Evolutionary conservation across 306 rosid species (phyloP).

Genomic region (Quercus variabilis): DNA sequence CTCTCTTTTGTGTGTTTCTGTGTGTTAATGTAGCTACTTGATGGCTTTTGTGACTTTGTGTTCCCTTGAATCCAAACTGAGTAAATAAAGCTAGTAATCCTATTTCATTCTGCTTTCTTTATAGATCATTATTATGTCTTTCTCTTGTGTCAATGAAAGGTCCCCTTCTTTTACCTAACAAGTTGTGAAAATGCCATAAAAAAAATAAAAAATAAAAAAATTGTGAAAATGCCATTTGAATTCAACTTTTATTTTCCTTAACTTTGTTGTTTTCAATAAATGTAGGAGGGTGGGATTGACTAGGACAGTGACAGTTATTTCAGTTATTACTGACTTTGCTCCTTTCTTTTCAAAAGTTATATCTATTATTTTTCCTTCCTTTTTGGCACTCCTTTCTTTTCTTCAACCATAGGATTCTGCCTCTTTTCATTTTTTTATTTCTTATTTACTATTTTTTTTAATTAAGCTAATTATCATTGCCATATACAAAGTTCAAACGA

Average conservation of each 20-base stretch:
- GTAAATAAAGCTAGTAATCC: conserved; percentile 15
- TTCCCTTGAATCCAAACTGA: conserved; percentile 18
- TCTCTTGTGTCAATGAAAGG: conserved; percentile 31
- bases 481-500: background rate
- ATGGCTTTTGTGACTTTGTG: conserved; percentile 39
- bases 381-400: too few relatives aligned
- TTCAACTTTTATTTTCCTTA: background rate
- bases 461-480: background rate
- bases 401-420: background rate
- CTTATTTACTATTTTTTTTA: background rate
- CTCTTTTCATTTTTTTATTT: background rate
- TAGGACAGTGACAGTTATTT: background rate
- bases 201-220: background rate
- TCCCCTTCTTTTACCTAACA: conserved; percentile 17
- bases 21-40: conserved; percentile 21
- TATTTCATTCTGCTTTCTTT: conserved; percentile 6
- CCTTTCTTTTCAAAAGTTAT: background rate
- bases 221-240: conserved; percentile 1
- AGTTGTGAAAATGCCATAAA: conserved; percentile 1
- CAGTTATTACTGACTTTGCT: background rate
- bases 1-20: conserved; percentile 15
- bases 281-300: background rate
- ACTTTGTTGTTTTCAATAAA: background rate
- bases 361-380: background rate
- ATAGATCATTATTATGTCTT: conserved; percentile 4